Conservation (phyloP, 768 basidiomycete genomes). For the Infundibulicybe gibba region DNA sequence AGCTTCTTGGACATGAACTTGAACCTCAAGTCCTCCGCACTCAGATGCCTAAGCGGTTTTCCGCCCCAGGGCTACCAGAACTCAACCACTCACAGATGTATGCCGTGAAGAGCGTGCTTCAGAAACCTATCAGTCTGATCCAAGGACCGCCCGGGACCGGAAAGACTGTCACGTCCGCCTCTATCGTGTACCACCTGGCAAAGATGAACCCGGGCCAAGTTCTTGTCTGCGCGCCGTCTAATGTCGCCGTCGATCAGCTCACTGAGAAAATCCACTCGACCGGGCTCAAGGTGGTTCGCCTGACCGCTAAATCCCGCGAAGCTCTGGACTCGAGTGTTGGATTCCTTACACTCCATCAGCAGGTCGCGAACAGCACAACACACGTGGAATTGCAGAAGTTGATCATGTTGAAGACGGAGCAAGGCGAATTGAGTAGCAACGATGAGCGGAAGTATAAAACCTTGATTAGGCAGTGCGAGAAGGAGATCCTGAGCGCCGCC, state of each 20-base stretch:
- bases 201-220: conserved; percentile 99
- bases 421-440: conserved; percentile 93
- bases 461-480: conserved; percentile 91
- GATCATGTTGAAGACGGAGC: conserved; percentile 96
- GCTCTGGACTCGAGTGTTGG: conserved; percentile 94
- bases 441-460: conserved; percentile 99
- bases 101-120: conserved; percentile 97
- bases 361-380: conserved; percentile 94
- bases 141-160: conserved; percentile 99
- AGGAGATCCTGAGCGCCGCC: conserved; percentile 91
- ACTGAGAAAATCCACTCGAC: conserved; percentile 99
- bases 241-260: conserved; percentile 98
- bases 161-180: conserved; percentile 98
- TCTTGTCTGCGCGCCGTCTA: conserved; percentile 97
- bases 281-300: conserved; percentile 96
- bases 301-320: conserved; percentile 97
- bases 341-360: conserved; percentile 94
- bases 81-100: conserved; percentile 99
- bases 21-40: conserved; percentile 90
- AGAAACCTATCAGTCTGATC: conserved; percentile 96
- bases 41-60: conserved; percentile 96
- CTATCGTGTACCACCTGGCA: conserved; percentile 96
- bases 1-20: conserved; percentile 95
- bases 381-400: conserved; percentile 98
- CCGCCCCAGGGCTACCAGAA: conserved; percentile 95